Evolutionary conservation across 208 protist genomes (phyloP), one percentile per base, ranked within the genome.

Genomic region (Strigomonas culicis): DNA sequence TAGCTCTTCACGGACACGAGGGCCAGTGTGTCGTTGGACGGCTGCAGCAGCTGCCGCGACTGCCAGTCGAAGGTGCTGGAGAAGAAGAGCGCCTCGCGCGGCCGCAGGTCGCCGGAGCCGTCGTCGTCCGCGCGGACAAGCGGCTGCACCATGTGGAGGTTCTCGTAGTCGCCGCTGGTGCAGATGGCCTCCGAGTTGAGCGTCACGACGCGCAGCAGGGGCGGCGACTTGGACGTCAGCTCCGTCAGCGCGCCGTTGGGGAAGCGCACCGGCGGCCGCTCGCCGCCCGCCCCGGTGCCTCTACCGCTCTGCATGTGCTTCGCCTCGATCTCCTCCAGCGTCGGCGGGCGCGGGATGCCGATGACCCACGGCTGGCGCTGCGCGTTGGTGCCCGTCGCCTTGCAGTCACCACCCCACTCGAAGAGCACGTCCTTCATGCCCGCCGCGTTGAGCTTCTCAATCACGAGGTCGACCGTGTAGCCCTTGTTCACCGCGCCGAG

Each of bases 1-100:
- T 80, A 83, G 72, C 80, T 82, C 70, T 87, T 85, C 36, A 93
- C 75, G 50, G 76, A 75, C 21, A 84, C 83, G 70, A 89, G 86
- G 1, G 86, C 62, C 4, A 92, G 66, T 66, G 76, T 53, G 24
- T 34, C 62, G 57, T 80, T 66, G 32, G 56, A 70, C 24, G 74
- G 74, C 67, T 73, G 60, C n/a, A 83, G 56, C 24, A 82, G 70
- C 56, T 53, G 70, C 58, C 70, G 68, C 39, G 68, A 62, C 21
- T 66, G 30, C 34, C 58, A 68, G 74, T 70, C 47, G 60, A 75
- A 86, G 51, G 62, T 78, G 24, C n/a, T n/a, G n/a, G n/a, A n/a
- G 72, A 77, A 41, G 68, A 52, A 63, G 76, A 81, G 17, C 84
- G 67, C 66, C 74, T 76, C 24, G 66, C 68, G 30, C 31, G 7